Conservation (phyloP, 1,284 basidiomycete genomes). For the Austroboletus novae-zelandiae region DNA sequence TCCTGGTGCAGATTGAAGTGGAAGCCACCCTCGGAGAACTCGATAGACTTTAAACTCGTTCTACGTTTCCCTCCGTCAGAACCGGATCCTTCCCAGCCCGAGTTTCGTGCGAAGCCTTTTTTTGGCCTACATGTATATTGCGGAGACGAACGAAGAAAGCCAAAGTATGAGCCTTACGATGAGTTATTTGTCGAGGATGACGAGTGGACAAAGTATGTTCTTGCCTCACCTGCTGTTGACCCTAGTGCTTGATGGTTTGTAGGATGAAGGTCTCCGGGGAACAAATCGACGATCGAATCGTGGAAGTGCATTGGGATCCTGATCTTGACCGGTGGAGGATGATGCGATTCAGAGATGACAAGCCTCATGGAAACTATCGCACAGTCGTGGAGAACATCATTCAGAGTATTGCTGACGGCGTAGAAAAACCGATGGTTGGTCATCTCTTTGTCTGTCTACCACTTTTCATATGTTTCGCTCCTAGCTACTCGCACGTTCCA, state of each 20-base stretch:
- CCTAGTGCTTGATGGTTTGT: slow-evolving; percentile 13
- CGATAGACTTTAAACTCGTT: slow-evolving; percentile 95
- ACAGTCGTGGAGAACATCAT: slow-evolving; percentile 83
- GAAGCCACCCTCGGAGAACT: slow-evolving; percentile 99
- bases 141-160: slow-evolving; percentile 58
- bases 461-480: slow-evolving; percentile 9
- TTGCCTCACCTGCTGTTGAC: not conserved
- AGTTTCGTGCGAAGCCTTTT: slow-evolving; percentile 82
- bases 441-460: not conserved
- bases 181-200: slow-evolving; percentile 83
- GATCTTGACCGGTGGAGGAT: slow-evolving; percentile 72
- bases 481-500: slow-evolving; percentile 62
- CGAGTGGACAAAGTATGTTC: slow-evolving; percentile 87
- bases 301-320: slow-evolving; percentile 91
- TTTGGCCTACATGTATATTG: slow-evolving; percentile 83
- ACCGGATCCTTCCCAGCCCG: slow-evolving; percentile 59
- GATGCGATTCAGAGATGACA: slow-evolving; percentile 92
- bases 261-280: slow-evolving; percentile 86
- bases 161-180: slow-evolving; percentile 84
- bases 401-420: slow-evolving; percentile 85
- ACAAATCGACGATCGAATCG: slow-evolving; percentile 90
- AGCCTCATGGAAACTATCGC: slow-evolving; percentile 84
- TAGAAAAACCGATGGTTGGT: slow-evolving; percentile 79
- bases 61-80: slow-evolving; percentile 82
- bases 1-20: slow-evolving; percentile 80